Conservation (phyloP, 2,329 filamentous ascomycete genomes). For the Thelonectria rubi region DNA sequence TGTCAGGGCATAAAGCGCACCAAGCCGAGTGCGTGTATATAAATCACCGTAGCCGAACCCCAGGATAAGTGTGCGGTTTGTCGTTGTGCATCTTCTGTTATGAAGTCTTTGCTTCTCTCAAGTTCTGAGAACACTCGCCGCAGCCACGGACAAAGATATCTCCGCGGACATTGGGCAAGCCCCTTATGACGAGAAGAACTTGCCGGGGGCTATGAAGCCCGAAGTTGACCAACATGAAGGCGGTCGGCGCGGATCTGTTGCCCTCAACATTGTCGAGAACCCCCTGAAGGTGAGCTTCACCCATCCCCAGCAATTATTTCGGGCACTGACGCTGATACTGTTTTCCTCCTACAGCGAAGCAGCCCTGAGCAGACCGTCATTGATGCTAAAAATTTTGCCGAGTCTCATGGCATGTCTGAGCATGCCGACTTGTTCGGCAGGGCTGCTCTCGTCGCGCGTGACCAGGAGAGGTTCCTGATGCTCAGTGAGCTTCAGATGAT, state of each 20-base stretch:
- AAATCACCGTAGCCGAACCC: neutral
- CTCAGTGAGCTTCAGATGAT: conserved; percentile 43
- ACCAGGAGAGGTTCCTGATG: conserved; percentile 38
- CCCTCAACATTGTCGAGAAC: conserved; percentile 47
- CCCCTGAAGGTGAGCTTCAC: conserved; percentile 42
- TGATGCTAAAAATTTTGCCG: conserved; percentile 61
- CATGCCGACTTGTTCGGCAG: conserved; percentile 54
- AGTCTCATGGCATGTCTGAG: conserved; percentile 57
- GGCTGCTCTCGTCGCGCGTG: conserved; percentile 49
- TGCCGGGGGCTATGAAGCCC: neutral
- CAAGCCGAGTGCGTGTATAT: neutral
- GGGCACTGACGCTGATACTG: neutral
- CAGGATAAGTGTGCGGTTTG: neutral
- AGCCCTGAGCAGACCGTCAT: conserved; percentile 37
- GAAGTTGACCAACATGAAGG: neutral
- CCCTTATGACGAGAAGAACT: conserved; percentile 25
- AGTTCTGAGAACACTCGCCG: neutral
- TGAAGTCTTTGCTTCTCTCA: neutral
- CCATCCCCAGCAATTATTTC: neutral
- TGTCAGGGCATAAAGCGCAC: neutral
- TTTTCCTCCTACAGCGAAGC: conserved; percentile 28
- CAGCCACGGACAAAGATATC: conserved; percentile 22
- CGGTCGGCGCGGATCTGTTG: conserved; percentile 37
- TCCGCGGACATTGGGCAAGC: conserved; percentile 1
- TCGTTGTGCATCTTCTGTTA: neutral